Evolutionary conservation across 2,329 filamentous ascomycete genomes (phyloP).

Genomic region (Cladosporium sp.): DNA sequence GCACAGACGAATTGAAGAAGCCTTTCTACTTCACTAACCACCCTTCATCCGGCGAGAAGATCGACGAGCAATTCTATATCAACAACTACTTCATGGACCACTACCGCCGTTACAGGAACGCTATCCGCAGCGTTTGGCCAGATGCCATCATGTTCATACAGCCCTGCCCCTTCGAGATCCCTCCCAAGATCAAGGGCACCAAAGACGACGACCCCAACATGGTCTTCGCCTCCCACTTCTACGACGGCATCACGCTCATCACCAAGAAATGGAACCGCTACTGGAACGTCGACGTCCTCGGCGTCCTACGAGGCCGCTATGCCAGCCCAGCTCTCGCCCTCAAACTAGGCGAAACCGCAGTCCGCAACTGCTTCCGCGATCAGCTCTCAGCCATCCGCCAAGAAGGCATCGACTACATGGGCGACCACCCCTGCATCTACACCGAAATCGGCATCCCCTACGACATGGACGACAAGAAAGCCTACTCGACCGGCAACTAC

Average conservation of each 20-base stretch:
- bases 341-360: constrained; percentile 88
- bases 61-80: constrained; percentile 84
- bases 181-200: constrained; percentile 83
- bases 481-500: constrained; percentile 94
- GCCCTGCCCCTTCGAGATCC: constrained; percentile 86
- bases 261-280: constrained; percentile 98
- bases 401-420: constrained; percentile 86
- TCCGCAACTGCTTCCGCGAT: constrained; percentile 87
- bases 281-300: constrained; percentile 96
- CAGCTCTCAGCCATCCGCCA: constrained; percentile 80
- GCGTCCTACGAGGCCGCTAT: constrained; percentile 85
- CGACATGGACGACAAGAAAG: constrained; percentile 96
- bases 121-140: constrained; percentile 73
- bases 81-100: constrained; percentile 89
- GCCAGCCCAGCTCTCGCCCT: constrained; percentile 86
- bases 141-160: constrained; percentile 88
- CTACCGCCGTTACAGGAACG: constrained; percentile 73
- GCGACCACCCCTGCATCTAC: constrained; percentile 82
- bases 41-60: constrained; percentile 68
- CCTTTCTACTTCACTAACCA: constrained; percentile 87
- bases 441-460: constrained; percentile 98
- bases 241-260: constrained; percentile 93
- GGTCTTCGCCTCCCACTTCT: constrained; percentile 93
- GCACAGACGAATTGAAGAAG: constrained; percentile 70
- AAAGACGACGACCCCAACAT: constrained; percentile 84